phyloP scores from a whole-genome alignment of 257 asterid genomes.

The Gentiana dahurica region DNA sequence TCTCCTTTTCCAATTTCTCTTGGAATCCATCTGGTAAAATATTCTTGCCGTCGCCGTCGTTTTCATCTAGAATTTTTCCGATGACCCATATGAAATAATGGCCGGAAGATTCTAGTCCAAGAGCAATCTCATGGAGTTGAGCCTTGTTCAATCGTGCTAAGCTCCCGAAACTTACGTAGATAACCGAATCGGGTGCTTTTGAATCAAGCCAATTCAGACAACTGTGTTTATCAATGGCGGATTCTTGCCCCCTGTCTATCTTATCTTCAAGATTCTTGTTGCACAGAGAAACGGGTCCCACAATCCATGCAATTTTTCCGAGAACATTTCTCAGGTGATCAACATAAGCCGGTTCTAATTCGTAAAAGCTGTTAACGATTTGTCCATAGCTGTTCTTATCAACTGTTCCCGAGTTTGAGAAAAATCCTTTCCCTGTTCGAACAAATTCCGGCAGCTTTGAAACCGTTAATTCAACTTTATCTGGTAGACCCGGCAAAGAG shows the following conservation, averaged over 20 bases:
- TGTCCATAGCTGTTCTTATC: not conserved
- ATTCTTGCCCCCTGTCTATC: slow-evolving; percentile 5
- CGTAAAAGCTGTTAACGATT: slow-evolving; percentile 38
- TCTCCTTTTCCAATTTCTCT: slow-evolving; percentile 5
- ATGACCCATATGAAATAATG: slow-evolving; percentile 14
- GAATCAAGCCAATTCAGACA: slow-evolving; percentile 16
- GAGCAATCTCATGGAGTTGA: slow-evolving; percentile 8
- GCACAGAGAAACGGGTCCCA: slow-evolving; percentile 41
- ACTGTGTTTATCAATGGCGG: not conserved
- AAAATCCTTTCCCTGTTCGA: not conserved
- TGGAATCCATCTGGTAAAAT: slow-evolving; percentile 10
- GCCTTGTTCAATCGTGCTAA: slow-evolving; percentile 1
- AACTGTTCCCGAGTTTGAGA: not conserved
- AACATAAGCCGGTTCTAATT: slow-evolving; percentile 26
- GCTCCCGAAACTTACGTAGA: slow-evolving; percentile 13
- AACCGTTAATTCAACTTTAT: slow-evolving; percentile 10
- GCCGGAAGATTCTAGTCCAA: slow-evolving; percentile 12
- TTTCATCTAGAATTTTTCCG: not conserved
- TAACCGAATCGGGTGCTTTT: slow-evolving; percentile 5
- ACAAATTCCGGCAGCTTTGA: slow-evolving; percentile 20
- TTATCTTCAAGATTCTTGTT: slow-evolving; percentile 12
- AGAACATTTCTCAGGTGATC: slow-evolving; percentile 15
- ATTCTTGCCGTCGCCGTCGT: not conserved
- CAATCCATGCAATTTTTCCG: slow-evolving; percentile 28
- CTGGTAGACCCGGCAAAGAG: slow-evolving; percentile 24